A percentile compares a stretch with the other conserved stretches of the same genome.
Evolutionary conservation across 2,329 filamentous ascomycete species (phyloP).

Genomic region (Sordariomycetes sp.): DNA sequence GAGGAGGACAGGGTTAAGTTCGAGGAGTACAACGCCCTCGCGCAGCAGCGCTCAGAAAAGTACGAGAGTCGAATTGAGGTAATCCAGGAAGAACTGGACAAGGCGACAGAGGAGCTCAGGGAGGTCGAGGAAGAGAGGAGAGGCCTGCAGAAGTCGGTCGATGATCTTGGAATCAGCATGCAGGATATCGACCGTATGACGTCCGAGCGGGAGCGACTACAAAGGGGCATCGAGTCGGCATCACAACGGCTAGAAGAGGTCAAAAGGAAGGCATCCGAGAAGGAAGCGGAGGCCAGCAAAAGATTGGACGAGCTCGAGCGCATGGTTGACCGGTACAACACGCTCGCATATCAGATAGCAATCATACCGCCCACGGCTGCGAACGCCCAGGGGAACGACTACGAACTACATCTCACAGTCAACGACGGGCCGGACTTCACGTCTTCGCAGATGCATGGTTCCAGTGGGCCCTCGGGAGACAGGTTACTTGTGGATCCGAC

Average conservation of each 20-base stretch:
- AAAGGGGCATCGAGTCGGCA: constrained; percentile 71
- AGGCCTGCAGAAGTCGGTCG: constrained; percentile 71
- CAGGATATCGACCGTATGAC: constrained; percentile 99
- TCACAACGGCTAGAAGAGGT: constrained; percentile 68
- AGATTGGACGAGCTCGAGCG: constrained; percentile 89
- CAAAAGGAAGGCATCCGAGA: constrained; percentile 71
- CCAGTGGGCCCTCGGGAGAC: constrained; percentile 39
- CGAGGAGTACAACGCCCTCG: constrained; percentile 80
- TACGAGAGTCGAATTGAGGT: constrained; percentile 70
- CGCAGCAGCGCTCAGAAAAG: constrained; percentile 76
- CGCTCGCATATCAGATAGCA: constrained; percentile 83
- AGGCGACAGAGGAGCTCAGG: constrained; percentile 59
- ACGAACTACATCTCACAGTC: constrained; percentile 73
- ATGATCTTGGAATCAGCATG: constrained; percentile 88
- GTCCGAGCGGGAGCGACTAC: constrained; percentile 83
- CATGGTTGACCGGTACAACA: constrained; percentile 84
- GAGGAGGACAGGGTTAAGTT: constrained; percentile 93
- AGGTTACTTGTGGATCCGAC: constrained; percentile 69
- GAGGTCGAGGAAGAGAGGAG: constrained; percentile 74
- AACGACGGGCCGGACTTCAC: constrained; percentile 69
- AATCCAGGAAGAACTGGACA: constrained; percentile 76
- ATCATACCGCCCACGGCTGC: constrained; percentile 74
- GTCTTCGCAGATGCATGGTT: constrained; percentile 40
- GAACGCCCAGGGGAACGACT: constrained; percentile 76
- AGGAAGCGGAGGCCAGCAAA: constrained; percentile 72